Percentiles rank a stretch among this genome's conserved stretches.
Conservation (phyloP, 257 asterid genomes). For the Euphrasia confusa region DNA sequence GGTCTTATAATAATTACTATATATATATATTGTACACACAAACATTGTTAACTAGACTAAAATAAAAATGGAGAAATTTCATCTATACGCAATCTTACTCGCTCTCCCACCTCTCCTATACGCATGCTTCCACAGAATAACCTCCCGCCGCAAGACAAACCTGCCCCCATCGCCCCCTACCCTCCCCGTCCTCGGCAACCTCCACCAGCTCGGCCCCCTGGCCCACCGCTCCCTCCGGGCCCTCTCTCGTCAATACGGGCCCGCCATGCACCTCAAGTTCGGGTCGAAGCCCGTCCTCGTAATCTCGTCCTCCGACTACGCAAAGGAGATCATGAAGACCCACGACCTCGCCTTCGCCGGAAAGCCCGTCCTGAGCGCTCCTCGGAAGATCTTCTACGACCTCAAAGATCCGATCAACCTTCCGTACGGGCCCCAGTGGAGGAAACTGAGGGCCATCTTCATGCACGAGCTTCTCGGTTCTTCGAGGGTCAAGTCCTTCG, state of each 20-base stretch:
- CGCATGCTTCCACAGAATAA: neutral
- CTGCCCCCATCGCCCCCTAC: conserved; percentile 24
- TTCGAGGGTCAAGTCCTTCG: conserved; percentile 18
- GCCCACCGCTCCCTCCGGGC: conserved; percentile 24
- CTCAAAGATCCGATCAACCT: neutral
- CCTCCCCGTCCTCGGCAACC: conserved; percentile 28
- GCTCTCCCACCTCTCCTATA: neutral
- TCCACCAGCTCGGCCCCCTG: conserved; percentile 24
- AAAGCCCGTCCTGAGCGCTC: conserved; percentile 8
- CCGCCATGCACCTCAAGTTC: conserved; percentile 26
- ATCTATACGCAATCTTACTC: neutral
- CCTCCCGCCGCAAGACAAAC: neutral
- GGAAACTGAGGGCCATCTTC: conserved; percentile 17
- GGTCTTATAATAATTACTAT: too few species aligned
- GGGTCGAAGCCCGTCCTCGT: conserved; percentile 24
- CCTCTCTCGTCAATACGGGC: conserved; percentile 23
- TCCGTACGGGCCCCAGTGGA: conserved; percentile 24
- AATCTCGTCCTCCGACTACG: conserved; percentile 26
- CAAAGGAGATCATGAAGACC: conserved; percentile 20
- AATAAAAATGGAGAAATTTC: neutral
- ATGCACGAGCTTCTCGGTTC: conserved; percentile 12
- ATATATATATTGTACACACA: too few species aligned
- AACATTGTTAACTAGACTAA: too few species aligned
- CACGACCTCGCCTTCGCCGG: conserved; percentile 24
- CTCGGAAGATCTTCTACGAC: conserved; percentile 12